Evolutionary conservation across 176 grass and related monocot genomes (phyloP).

Genomic region (Chrysopogon serrulatus): DNA sequence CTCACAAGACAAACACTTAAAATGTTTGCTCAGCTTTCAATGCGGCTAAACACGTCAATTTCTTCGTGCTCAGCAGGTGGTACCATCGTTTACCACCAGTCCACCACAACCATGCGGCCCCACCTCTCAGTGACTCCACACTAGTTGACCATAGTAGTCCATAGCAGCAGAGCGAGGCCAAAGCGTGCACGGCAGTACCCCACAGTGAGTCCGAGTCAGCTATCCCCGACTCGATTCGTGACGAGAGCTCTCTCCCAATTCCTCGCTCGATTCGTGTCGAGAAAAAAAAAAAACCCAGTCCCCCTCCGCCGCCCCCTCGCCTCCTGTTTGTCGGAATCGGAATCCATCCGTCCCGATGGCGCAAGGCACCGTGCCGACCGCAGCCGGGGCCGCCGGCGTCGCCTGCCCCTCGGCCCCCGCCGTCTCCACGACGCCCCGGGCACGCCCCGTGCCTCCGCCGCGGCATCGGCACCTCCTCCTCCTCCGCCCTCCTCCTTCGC

Average conservation of each 20-base stretch:
- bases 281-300: background rate
- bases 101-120: background rate
- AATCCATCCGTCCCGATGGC: constrained; percentile 34
- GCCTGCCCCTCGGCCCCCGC: background rate
- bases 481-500: background rate
- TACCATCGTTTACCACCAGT: background rate
- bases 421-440: constrained; percentile 35
- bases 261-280: too few relatives aligned
- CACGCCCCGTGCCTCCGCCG: constrained; percentile 24
- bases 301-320: constrained; percentile 11
- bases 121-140: background rate
- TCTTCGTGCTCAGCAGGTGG: background rate
- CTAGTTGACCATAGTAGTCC: background rate
- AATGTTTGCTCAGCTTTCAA: too few relatives aligned
- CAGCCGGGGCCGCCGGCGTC: constrained; percentile 30
- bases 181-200: constrained; percentile 11
- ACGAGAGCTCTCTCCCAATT: constrained; percentile 23
- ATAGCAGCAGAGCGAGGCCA: background rate
- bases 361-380: constrained; percentile 30
- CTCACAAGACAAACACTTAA: too few relatives aligned
- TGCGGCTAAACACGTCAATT: background rate
- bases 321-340: constrained; percentile 13
- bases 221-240: background rate
- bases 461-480: background rate
- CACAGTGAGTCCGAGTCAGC: background rate